These are phyloP conservation scores for Pilasporangium apinafurcum DNA, from an alignment of 352 stramenopile species.

Conservation along the genomic window DNA sequence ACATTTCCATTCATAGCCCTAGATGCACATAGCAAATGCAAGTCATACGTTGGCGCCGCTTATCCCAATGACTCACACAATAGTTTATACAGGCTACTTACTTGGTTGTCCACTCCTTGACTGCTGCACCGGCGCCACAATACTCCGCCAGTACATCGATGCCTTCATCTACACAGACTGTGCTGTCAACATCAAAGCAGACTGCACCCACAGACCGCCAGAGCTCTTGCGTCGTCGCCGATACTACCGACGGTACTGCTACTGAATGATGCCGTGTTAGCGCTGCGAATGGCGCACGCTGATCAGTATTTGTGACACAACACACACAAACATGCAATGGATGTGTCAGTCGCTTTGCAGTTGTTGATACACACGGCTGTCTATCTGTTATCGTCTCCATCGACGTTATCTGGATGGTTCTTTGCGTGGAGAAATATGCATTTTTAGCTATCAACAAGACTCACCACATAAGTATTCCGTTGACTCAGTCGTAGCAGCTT, in stretches of 20 bases:
- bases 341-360: neutral
- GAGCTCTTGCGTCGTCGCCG: constrained; percentile 25
- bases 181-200: constrained; percentile 96
- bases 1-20: constrained; percentile 96
- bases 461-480: too few species aligned
- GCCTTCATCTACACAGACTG: constrained; percentile 96
- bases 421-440: too few species aligned
- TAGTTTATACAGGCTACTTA: too few species aligned
- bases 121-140: constrained; percentile 90
- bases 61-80: neutral
- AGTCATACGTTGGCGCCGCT: neutral
- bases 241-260: constrained; percentile 1
- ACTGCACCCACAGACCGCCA: constrained; percentile 72
- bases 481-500: too few species aligned
- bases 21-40: neutral
- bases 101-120: constrained; percentile 93
- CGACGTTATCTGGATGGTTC: too few species aligned
- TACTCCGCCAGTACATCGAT: constrained; percentile 98
- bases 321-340: neutral
- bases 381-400: too few species aligned
- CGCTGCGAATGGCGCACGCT: too few species aligned
- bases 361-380: neutral
- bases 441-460: too few species aligned
- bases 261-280: too few species aligned
- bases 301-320: constrained; percentile 1